Evolutionary conservation across 257 asterid genomes (phyloP), one percentile per base, ranked within the genome.

Genomic region (Phtheirospermum japonicum): DNA sequence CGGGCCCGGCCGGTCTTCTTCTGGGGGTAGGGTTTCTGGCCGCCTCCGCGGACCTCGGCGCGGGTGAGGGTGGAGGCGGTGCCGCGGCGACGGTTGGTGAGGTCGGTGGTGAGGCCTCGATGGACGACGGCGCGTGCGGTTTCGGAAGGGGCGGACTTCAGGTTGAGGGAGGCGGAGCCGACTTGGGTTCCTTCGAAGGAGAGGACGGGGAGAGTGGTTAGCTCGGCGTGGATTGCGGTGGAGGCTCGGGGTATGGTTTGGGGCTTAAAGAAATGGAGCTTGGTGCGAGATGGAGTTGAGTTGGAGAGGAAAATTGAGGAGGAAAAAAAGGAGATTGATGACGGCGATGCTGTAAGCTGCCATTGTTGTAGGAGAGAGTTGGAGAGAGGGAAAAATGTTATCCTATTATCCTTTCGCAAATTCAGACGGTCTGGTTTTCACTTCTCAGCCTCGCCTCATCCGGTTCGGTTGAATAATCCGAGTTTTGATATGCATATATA

Each of bases 71-170:
- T 92, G 18, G 99, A 92, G 5, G 99, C 99, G 0, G 97, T 92
- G 7, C 97, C 97, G 26, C 95, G 88, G 39, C 97, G 97, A 65
- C 85, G 77, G 78, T 92, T 92, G 7, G 85, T 87, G 72, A 89
- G 96, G 83, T 89, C 99, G 53, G 99, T 85, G 64, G 75, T 72
- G 71, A 92, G 49, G 1, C 99, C 99, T 4, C 99, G 95, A 81
- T 92, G 97, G 75, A 92, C 97, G 77, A 92, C 97, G 63, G 97
- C 83, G 63, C 99, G 95, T 0, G 99, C 95, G 57, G 99, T 89
- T 4, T 89, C 90, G 7, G 79, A 71, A 0, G 95, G 83, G 46
- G 99, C 97, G 61, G 99, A 82, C 55, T 83, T 87, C 4, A 92
- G 26, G 74, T 73, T 73, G 78, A 89, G 95, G 13, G 89, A 67